These are phyloP conservation scores for Chaetomium sp. DNA, from an alignment of 2,329 filamentous ascomycete species.

Conservation along the genomic window DNA sequence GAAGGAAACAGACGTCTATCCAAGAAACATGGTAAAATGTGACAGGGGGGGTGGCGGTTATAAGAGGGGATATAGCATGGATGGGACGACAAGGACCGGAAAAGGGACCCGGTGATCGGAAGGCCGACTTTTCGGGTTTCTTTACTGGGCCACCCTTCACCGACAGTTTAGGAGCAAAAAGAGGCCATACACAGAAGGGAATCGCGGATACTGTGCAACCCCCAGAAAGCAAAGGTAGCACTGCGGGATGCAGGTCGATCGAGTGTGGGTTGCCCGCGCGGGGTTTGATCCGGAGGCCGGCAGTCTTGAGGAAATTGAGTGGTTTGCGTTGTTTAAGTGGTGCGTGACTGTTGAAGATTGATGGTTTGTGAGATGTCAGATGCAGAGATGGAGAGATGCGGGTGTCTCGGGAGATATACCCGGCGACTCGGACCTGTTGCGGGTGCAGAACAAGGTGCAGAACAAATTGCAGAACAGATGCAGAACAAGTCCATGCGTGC, in stretches of 20 bases:
- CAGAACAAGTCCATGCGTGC: no score
- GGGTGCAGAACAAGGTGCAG: no score
- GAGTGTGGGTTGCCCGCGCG: conserved; percentile 6
- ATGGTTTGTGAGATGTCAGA: background rate
- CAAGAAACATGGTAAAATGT: background rate
- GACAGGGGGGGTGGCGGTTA: background rate
- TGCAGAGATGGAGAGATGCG: background rate
- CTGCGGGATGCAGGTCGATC: conserved; percentile 7
- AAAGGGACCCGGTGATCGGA: conserved; percentile 10
- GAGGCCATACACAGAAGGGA: conserved; percentile 11
- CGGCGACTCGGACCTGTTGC: background rate
- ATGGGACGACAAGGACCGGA: background rate
- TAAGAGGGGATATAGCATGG: conserved; percentile 13
- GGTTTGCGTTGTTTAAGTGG: background rate
- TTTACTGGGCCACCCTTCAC: conserved; percentile 15
- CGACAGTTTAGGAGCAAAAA: conserved; percentile 16
- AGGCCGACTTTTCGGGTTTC: background rate
- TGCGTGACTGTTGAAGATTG: background rate
- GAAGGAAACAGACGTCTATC: background rate
- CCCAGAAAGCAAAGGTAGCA: conserved; percentile 6
- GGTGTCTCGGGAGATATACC: conserved; percentile 27
- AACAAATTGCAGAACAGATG: no score
- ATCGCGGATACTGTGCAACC: conserved; percentile 14
- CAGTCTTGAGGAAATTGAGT: no score
- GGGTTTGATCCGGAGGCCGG: conserved; percentile 8